These are phyloP conservation scores for Apophysomyces trapeziformis DNA, from an alignment of 371 early-diverging fungal genomes.

Conservation along the genomic window DNA sequence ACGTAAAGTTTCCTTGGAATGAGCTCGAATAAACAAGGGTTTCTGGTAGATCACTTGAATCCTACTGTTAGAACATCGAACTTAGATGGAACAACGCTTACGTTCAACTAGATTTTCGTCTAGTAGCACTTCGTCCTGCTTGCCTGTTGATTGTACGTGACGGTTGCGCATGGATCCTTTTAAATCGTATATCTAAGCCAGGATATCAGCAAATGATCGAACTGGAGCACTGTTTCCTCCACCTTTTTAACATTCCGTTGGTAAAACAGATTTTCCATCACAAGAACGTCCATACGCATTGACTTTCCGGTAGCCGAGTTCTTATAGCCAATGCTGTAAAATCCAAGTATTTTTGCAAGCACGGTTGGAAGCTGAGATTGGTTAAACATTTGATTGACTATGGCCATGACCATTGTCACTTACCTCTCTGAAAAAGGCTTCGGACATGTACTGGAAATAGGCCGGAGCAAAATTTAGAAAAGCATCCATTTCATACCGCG, in stretches of 20 bases:
- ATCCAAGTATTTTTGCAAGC: conserved; percentile 94
- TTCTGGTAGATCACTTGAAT: conserved; percentile 74
- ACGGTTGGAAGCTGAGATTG: conserved; percentile 73
- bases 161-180: conserved; percentile 97
- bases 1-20: conserved; percentile 82
- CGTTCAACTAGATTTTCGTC: conserved; percentile 95
- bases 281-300: conserved; percentile 88
- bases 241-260: conserved; percentile 77
- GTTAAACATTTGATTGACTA: neutral
- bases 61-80: too few species aligned
- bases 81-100: conserved; percentile 24
- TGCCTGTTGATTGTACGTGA: conserved; percentile 88
- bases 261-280: conserved; percentile 97
- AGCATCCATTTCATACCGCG: conserved; percentile 87
- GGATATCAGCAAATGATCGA: neutral
- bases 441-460: conserved; percentile 93
- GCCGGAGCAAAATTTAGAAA: conserved; percentile 92
- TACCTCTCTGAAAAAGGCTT: conserved; percentile 84
- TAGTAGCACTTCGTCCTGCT: conserved; percentile 86
- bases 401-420: neutral
- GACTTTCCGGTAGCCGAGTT: conserved; percentile 82
- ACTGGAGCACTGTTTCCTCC: neutral
- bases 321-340: conserved; percentile 89
- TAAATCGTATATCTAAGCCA: conserved; percentile 83
- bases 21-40: conserved; percentile 91